Conservation (phyloP, 2,329 filamentous ascomycete genomes). For the Neurospora sp. region DNA sequence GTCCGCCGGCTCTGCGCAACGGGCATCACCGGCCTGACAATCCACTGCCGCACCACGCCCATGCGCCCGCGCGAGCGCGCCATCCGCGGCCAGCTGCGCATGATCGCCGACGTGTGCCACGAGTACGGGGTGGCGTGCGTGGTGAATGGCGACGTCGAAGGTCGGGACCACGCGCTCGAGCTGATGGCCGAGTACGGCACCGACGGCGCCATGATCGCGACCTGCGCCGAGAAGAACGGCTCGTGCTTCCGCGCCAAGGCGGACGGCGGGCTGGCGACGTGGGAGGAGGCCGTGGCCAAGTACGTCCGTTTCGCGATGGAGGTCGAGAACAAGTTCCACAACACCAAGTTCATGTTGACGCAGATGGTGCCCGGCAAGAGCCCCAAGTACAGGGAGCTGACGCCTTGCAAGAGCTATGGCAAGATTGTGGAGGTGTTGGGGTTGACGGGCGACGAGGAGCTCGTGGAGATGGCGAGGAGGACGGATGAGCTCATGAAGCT, state of each 20-base stretch:
- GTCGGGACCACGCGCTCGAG: constrained; percentile 58
- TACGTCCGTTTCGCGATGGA: constrained; percentile 67
- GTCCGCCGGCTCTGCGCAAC: constrained; percentile 73
- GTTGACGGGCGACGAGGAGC: constrained; percentile 38
- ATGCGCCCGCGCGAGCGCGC: constrained; percentile 89
- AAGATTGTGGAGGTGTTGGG: constrained; percentile 58
- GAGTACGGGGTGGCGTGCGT: constrained; percentile 83
- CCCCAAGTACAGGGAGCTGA: constrained; percentile 51
- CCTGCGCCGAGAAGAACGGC: constrained; percentile 80
- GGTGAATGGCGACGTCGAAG: constrained; percentile 88
- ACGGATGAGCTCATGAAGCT: constrained; percentile 57
- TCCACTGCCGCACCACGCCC: constrained; percentile 91
- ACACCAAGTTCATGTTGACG: constrained; percentile 83
- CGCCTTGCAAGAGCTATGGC: constrained; percentile 59
- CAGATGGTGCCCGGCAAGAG: constrained; percentile 80
- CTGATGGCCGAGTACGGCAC: constrained; percentile 73
- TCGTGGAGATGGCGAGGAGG: constrained; percentile 53
- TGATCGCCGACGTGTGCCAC: constrained; percentile 73
- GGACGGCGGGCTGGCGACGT: constrained; percentile 62
- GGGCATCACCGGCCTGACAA: constrained; percentile 83
- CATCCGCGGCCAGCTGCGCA: constrained; percentile 74
- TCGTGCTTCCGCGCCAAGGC: constrained; percentile 68
- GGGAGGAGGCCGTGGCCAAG: constrained; percentile 66
- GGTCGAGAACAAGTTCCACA: constrained; percentile 78
- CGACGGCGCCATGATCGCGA: constrained; percentile 96